phyloP scores from a whole-genome alignment of 2,329 filamentous ascomycete genomes.

The Salinomyces thailandicus region DNA sequence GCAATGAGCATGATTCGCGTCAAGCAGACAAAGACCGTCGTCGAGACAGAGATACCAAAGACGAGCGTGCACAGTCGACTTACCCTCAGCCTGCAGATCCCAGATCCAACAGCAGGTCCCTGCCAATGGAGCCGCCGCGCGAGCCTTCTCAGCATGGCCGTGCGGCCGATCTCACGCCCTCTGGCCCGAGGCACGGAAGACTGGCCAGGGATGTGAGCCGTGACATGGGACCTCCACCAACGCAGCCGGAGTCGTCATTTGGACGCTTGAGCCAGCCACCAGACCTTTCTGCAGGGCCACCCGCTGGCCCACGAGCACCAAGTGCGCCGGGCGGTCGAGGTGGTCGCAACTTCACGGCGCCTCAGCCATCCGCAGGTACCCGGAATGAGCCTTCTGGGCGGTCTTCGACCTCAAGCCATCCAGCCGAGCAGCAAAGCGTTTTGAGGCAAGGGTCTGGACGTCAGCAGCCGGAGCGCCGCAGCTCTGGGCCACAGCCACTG shows the following conservation, averaged over 20 bases:
- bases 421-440: slow-evolving; percentile 14
- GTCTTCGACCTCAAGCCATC: slow-evolving; percentile 17
- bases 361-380: slow-evolving; percentile 10
- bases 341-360: slow-evolving; percentile 31
- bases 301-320: slow-evolving; percentile 44
- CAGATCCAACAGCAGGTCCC: slow-evolving; percentile 27
- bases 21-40: not conserved
- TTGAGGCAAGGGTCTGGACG: slow-evolving; percentile 9
- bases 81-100: slow-evolving; percentile 11
- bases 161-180: slow-evolving; percentile 37
- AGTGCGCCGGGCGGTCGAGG: slow-evolving; percentile 28
- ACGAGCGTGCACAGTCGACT: slow-evolving; percentile 10
- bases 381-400: slow-evolving; percentile 11
- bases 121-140: slow-evolving; percentile 12
- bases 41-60: slow-evolving; percentile 2
- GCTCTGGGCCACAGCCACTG: slow-evolving; percentile 8
- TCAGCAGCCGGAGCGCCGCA: slow-evolving; percentile 12
- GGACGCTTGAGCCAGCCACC: slow-evolving; percentile 38
- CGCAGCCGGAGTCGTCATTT: slow-evolving; percentile 26
- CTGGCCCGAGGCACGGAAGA: slow-evolving; percentile 44
- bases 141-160: slow-evolving; percentile 15
- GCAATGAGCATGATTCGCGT: not conserved
- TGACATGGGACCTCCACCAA: slow-evolving; percentile 21
- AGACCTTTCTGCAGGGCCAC: slow-evolving; percentile 48
- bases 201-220: slow-evolving; percentile 34